phyloP scores from a whole-genome alignment of 306 rosid genomes.

The Dryas alaskensis region DNA sequence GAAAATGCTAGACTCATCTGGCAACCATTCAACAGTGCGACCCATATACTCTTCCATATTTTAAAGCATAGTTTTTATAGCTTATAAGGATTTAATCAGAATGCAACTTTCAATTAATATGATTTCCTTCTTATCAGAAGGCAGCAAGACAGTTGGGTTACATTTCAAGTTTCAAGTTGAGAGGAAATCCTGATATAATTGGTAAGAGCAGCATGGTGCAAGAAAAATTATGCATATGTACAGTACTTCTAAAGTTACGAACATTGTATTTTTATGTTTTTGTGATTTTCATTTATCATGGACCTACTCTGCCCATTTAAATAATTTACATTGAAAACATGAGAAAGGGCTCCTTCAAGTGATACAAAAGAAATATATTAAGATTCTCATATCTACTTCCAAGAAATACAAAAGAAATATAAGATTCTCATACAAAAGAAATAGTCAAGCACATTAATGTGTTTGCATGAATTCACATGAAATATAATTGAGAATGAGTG shows the following conservation, averaged over 20 bases:
- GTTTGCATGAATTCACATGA: neutral
- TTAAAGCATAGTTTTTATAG: neutral
- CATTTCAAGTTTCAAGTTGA: conserved; percentile 12
- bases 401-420: neutral
- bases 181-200: neutral
- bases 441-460: neutral
- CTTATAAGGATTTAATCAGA: neutral
- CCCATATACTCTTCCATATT: conserved; percentile 1
- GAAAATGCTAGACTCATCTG: neutral
- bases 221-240: neutral
- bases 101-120: neutral
- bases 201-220: neutral
- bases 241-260: neutral
- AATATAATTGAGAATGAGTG: neutral
- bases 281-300: conserved; percentile 6
- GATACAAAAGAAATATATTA: too few species aligned
- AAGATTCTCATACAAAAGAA: neutral
- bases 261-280: neutral
- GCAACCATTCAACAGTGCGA: neutral
- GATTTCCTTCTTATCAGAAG: neutral
- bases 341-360: too few species aligned
- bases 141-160: neutral
- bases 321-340: neutral
- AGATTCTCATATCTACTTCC: too few species aligned
- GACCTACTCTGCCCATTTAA: neutral